These are phyloP conservation scores for Cyphellophora attinorum DNA, from an alignment of 2,329 filamentous ascomycete species.

Conservation along the genomic window DNA sequence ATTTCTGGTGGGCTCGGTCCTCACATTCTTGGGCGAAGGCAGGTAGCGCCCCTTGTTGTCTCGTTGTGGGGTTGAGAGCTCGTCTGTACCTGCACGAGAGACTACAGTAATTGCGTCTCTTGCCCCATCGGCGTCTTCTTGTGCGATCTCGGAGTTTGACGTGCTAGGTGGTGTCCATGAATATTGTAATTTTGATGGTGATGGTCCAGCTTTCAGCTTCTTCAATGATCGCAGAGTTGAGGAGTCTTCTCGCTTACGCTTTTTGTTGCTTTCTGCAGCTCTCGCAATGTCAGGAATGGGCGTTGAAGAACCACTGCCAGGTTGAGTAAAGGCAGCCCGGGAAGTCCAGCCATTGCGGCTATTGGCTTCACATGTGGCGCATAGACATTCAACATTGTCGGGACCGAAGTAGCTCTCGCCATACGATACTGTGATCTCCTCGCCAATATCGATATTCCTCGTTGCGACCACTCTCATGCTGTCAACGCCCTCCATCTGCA, in stretches of 20 bases:
- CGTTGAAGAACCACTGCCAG: constrained; percentile 9
- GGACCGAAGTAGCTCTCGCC: constrained; percentile 93
- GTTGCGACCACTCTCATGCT: constrained; percentile 86
- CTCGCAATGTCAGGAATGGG: constrained; percentile 3
- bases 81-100: neutral
- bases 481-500: constrained; percentile 73
- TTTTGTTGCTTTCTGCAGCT: constrained; percentile 5
- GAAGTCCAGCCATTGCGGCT: constrained; percentile 74
- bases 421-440: constrained; percentile 95
- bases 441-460: constrained; percentile 70
- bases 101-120: neutral
- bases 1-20: constrained; percentile 6
- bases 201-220: constrained; percentile 9
- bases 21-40: neutral
- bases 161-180: constrained; percentile 17
- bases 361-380: constrained; percentile 69
- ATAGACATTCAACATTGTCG: constrained; percentile 90
- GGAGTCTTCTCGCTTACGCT: constrained; percentile 13
- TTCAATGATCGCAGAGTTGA: constrained; percentile 5
- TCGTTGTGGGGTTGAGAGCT: neutral
- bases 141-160: constrained; percentile 8
- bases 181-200: constrained; percentile 20
- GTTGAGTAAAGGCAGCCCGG: constrained; percentile 9
- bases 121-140: neutral
- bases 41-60: neutral